phyloP scores from a whole-genome alignment of 176 grass and related monocot species.

The Leersia perrieri region DNA sequence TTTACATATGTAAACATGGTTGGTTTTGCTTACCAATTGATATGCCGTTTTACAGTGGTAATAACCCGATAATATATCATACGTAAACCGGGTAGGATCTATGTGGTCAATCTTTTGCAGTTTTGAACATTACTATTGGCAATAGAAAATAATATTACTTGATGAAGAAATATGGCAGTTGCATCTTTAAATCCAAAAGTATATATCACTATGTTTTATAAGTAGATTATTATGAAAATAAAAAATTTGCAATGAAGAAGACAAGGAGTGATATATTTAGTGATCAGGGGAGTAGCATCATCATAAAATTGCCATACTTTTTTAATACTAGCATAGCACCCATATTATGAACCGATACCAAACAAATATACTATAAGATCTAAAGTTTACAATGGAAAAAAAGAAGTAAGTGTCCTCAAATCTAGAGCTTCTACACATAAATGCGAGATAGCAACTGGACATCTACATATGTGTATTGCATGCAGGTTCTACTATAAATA shows the following conservation, averaged over 20 bases:
- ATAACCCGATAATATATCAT: background rate
- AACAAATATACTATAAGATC: too few relatives aligned
- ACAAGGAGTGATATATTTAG: background rate
- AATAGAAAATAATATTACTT: background rate
- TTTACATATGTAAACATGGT: background rate
- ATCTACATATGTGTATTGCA: background rate
- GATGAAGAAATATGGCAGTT: background rate
- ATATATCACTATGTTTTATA: background rate
- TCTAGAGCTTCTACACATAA: background rate
- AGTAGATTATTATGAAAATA: background rate
- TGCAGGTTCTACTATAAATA: background rate
- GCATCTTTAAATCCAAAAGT: background rate
- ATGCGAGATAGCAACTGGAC: background rate
- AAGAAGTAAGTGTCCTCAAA: background rate
- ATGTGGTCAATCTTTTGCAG: background rate
- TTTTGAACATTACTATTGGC: background rate
- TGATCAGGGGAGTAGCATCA: background rate
- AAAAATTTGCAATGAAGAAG: background rate
- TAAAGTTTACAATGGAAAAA: too few relatives aligned
- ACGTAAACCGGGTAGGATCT: background rate
- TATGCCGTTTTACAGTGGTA: background rate
- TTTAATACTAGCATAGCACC: background rate
- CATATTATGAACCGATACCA: background rate
- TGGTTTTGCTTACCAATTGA: constrained; percentile 2
- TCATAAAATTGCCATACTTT: background rate